Evolutionary conservation across 1,284 basidiomycete genomes (phyloP).

Genomic region (Sporisorium scitamineum): DNA sequence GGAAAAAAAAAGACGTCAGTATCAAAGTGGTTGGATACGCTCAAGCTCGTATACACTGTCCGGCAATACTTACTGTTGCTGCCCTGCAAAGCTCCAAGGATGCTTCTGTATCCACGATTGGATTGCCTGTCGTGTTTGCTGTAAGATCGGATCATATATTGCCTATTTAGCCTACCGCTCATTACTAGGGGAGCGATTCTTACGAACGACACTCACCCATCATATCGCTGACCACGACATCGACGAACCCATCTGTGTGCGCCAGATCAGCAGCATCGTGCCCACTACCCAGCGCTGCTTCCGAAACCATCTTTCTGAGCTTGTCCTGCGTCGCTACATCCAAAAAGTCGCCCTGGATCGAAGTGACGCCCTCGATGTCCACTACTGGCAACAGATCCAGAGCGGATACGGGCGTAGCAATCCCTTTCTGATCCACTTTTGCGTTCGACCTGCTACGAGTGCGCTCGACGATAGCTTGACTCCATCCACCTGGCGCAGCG

Average conservation of each 20-base stretch:
- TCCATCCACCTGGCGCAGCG: slow-evolving; percentile 65
- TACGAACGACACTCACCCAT: slow-evolving; percentile 46
- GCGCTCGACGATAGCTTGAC: slow-evolving; percentile 52
- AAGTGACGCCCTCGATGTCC: slow-evolving; percentile 25
- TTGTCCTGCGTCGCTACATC: slow-evolving; percentile 22
- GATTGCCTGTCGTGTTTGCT: slow-evolving; percentile 54
- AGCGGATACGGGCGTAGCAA: slow-evolving; percentile 38
- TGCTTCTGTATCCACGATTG: slow-evolving; percentile 50
- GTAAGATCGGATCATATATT: background rate
- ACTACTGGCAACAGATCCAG: slow-evolving; percentile 53
- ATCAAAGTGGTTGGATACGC: background rate
- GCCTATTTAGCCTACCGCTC: background rate
- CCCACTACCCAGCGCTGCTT: background rate
- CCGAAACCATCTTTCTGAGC: slow-evolving; percentile 22
- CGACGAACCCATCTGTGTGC: slow-evolving; percentile 35
- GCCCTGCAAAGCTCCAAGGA: slow-evolving; percentile 45
- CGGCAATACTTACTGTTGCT: slow-evolving; percentile 18
- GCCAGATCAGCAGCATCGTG: background rate
- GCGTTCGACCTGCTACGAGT: slow-evolving; percentile 2
- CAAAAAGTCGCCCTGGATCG: slow-evolving; percentile 60
- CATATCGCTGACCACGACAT: slow-evolving; percentile 64
- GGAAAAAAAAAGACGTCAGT: background rate
- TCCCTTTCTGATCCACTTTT: background rate
- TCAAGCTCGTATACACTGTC: background rate
- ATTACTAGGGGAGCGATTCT: background rate